phyloP scores from a whole-genome alignment of 192 early-diverging fungal species.

The Entomortierella chlamydospora region DNA sequence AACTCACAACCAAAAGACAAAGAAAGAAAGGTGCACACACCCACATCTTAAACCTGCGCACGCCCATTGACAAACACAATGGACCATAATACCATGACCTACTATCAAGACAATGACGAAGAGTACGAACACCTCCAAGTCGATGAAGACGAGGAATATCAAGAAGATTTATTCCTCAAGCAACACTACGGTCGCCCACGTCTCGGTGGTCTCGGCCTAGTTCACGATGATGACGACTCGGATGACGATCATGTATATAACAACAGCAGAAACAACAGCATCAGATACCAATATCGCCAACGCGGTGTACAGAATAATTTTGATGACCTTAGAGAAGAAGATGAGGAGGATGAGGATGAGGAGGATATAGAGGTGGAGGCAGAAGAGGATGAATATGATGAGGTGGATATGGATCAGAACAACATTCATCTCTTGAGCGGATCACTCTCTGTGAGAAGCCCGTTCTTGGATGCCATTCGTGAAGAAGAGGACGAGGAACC shows the following conservation, averaged over 20 bases:
- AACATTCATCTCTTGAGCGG: slow-evolving; percentile 49
- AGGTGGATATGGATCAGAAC: slow-evolving; percentile 48
- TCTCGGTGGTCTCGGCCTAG: slow-evolving; percentile 20
- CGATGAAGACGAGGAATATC: slow-evolving; percentile 47
- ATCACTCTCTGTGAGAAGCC: slow-evolving; percentile 40
- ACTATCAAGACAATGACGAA: slow-evolving; percentile 32
- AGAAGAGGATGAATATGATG: slow-evolving; percentile 36
- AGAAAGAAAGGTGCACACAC: not conserved
- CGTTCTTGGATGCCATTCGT: slow-evolving; percentile 48
- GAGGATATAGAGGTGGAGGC: slow-evolving; percentile 6
- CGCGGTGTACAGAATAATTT: slow-evolving; percentile 6
- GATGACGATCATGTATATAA: slow-evolving; percentile 34
- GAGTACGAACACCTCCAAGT: slow-evolving; percentile 29
- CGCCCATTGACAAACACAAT: slow-evolving; percentile 1
- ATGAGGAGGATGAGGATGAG: slow-evolving; percentile 4
- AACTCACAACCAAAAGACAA: not conserved
- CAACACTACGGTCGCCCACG: slow-evolving; percentile 41
- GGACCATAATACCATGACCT: slow-evolving; percentile 21
- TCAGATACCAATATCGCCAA: slow-evolving; percentile 2
- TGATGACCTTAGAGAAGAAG: not conserved
- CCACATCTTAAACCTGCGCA: not conserved
- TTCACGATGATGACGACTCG: slow-evolving; percentile 33
- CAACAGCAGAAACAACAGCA: not conserved
- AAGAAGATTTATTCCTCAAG: slow-evolving; percentile 36
- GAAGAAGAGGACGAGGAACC: slow-evolving; percentile 54